These are phyloP conservation scores for Blastomyces parvus DNA, from an alignment of 2,329 filamentous ascomycete genomes.

Conservation along the genomic window DNA sequence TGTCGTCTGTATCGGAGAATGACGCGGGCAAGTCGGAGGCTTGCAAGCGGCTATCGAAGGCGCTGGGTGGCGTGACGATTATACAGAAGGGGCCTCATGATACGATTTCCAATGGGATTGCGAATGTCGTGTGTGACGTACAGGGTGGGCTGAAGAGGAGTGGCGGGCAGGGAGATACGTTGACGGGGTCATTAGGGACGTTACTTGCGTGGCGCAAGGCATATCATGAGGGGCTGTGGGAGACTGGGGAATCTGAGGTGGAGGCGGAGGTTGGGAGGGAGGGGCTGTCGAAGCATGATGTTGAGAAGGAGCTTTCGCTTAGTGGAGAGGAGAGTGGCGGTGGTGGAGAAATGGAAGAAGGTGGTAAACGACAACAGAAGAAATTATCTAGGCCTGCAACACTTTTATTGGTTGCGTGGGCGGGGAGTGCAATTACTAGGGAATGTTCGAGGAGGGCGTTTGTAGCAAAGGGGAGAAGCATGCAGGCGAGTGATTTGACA, in stretches of 20 bases:
- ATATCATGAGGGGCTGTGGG: slow-evolving; percentile 78
- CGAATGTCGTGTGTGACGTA: slow-evolving; percentile 66
- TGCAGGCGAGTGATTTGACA: slow-evolving; percentile 89
- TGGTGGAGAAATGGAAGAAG: neutral
- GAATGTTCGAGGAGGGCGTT: slow-evolving; percentile 86
- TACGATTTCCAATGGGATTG: slow-evolving; percentile 68
- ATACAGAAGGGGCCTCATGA: slow-evolving; percentile 81
- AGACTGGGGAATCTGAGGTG: slow-evolving; percentile 29
- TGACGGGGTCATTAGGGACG: slow-evolving; percentile 82
- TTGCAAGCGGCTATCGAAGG: slow-evolving; percentile 59
- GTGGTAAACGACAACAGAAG: slow-evolving; percentile 35
- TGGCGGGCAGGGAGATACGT: slow-evolving; percentile 88
- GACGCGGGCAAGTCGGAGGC: slow-evolving; percentile 36
- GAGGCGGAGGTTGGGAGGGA: slow-evolving; percentile 19
- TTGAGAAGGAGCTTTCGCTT: slow-evolving; percentile 27
- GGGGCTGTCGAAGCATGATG: slow-evolving; percentile 32
- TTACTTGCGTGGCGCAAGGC: slow-evolving; percentile 80
- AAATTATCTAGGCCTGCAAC: slow-evolving; percentile 52
- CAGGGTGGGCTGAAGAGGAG: slow-evolving; percentile 79
- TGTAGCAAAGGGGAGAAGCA: slow-evolving; percentile 68
- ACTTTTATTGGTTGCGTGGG: slow-evolving; percentile 71
- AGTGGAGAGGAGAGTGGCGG: slow-evolving; percentile 29
- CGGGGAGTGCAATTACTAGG: slow-evolving; percentile 76
- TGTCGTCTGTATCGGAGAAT: slow-evolving; percentile 27
- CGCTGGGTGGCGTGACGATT: slow-evolving; percentile 78